Base-by-base conservation (phyloP, 192 early-diverging fungal species). In the Linnemannia schmuckeri region DNA sequence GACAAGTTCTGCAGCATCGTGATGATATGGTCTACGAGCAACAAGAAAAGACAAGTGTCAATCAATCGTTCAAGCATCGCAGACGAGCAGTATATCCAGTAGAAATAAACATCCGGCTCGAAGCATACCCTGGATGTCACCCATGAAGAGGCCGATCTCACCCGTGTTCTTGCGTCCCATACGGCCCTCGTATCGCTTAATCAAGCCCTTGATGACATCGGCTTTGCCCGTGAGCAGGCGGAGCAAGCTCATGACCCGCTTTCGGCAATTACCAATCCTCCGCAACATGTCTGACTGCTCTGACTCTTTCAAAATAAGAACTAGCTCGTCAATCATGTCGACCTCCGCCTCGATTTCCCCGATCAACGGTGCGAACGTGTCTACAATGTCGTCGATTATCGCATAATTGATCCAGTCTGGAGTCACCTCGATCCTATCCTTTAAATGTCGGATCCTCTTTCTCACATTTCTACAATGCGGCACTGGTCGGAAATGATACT, bases 281-380 rank as follows among this genome's bases (percentile, higher is more conserved):
- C 89, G 75, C 30, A 93, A 57, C 92, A 92, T 92, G 70, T 92
- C 91, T 13, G 85, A 46, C 22, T 89, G 90, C 66, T 96, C 96
- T 0, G 93, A 92, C 82, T 95, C 92, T 33, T 93, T 94, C 41
- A 96, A 81, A 27, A 96, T 93, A 49, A 97, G 72, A 8, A 96
- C 95, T 12, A 97, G 84, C 70, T 97, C 96, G 79, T 97, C 96
- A 72, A 97, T 95, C 33, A 93, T 90, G 75, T 95, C 93, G 2
- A 95, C 94, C 80, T 97, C 96, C 18, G 94, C 77, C 79, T 97
- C 96, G n/a, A 96, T 91, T 72, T 93, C 89, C n/a, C 88, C 82
- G 75, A 97, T 90, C 40, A 95, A 72, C 20, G 96, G 96, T 66
- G 94, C 93, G 85, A 96, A 96, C 0, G 90, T 88, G 78, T 97